These are phyloP conservation scores for Diaporthe citrichinensis DNA, from an alignment of 2,329 filamentous ascomycete genomes.

Conservation along the genomic window DNA sequence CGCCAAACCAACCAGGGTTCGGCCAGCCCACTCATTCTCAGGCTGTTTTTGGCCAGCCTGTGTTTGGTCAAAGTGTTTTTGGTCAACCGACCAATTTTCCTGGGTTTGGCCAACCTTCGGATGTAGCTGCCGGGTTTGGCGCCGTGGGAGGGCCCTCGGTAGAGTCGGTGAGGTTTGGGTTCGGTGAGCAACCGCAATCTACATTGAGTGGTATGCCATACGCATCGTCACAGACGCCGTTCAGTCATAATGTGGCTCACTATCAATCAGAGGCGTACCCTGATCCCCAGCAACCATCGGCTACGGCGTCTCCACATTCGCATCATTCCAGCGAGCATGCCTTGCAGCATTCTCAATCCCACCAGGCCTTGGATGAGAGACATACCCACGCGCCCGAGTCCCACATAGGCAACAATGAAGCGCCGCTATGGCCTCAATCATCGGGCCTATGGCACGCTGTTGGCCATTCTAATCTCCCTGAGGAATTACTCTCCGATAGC, in stretches of 20 bases:
- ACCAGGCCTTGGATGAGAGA: slow-evolving; percentile 45
- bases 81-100: neutral
- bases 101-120: slow-evolving; percentile 14
- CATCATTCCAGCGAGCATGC: slow-evolving; percentile 41
- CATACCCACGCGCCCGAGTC: neutral
- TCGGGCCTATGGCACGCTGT: slow-evolving; percentile 35
- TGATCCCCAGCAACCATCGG: slow-evolving; percentile 28
- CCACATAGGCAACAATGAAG: slow-evolving; percentile 37
- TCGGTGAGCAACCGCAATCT: slow-evolving; percentile 36
- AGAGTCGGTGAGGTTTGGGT: slow-evolving; percentile 39
- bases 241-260: neutral
- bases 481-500: slow-evolving; percentile 32
- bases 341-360: slow-evolving; percentile 48
- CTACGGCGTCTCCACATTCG: neutral
- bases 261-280: slow-evolving; percentile 34
- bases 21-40: neutral
- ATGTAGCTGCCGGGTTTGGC: slow-evolving; percentile 24
- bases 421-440: slow-evolving; percentile 38
- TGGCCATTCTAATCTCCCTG: slow-evolving; percentile 31
- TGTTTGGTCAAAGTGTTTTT: neutral
- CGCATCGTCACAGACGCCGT: slow-evolving; percentile 6
- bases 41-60: slow-evolving; percentile 26
- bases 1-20: slow-evolving; percentile 14
- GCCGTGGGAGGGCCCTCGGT: neutral
- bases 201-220: slow-evolving; percentile 18